Evolutionary conservation across 805 yeast species (phyloP), one percentile per base, ranked within the genome.

Genomic region (Scheffersomyces spartinae): DNA sequence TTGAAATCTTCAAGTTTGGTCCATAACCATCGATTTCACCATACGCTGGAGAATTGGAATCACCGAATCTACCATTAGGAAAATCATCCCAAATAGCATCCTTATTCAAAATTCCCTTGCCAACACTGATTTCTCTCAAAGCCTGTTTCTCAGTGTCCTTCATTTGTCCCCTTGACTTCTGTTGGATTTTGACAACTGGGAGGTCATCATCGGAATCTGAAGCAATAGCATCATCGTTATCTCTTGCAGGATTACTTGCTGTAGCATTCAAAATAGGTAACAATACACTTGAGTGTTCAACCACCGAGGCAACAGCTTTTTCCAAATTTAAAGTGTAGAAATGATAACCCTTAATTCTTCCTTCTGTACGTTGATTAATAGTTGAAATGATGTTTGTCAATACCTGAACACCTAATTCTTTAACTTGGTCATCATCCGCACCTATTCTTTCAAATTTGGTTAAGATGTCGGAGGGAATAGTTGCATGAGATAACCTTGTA

Each of bases 1-100:
- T 66, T 6, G 77, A 68, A 4, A 83, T 74, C 43, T 86, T 86
- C 41, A 91, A 67, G 3, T 80, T 71, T 1, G 96, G 95, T 2
- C 97, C 97, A 49, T 88, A 91, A 16, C 97, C 97, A 49, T 86
- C 96, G 40, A 88, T 83, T 55, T 88, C 96, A 61, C 97, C 98
- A 52, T 81, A 88, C 1, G 97, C 97, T 11, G 96, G 95, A 17
- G 95, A 83, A 42, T 91, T 65, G 0, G 95, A 81, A 54, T 85
- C 94, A 56, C 96, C 94, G 50, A 83, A 84, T 56, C 97, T 68
- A 46, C 96, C 95, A 52, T 86, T 84, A 15, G 95, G 91, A 52
- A 83, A 86, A 44, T 86, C 97, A 59, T 86, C 97, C 97, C 97
- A 86, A 1, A 86, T 81, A 4, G 94, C 94, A 48, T 82, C 91